Base-by-base conservation (phyloP, 805 yeast genomes). In the Pichia sporocuriosa region DNA sequence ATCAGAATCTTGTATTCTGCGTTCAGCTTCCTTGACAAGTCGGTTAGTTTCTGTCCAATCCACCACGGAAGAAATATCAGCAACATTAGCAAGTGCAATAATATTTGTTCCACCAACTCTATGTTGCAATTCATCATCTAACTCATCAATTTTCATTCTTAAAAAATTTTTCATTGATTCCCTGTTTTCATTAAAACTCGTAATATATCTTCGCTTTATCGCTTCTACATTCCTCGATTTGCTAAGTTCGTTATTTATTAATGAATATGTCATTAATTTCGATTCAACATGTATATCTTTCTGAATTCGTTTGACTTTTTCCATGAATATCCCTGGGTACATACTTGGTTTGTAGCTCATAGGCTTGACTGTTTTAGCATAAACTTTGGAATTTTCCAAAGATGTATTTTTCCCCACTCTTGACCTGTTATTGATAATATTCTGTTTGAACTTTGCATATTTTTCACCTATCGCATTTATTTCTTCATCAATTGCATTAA, bases 101-200 rank as follows among this genome's bases (percentile, higher is more conserved):
- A 30, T 21, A 10, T 26, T 23, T 10, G 12, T 25, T 10, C 38
- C 38, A 16, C 38, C 38, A 3, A 33, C 22, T 13, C 31, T 16
- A 3, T 19, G 8, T 12, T 33, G 38, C 3, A 43, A 10, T 10
- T 30, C 34, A 27, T n/a, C 13, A 24, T 43, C 46, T 3, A 43
- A n/a, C 4, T 31, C n/a, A n/a, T 32, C 16, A 2, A 43, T 32
- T 28, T 35, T 20, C 6, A 31, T 23, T 9, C 21, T 20, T 21
- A 42, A 6, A 21, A 24, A 28, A 7, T n/a, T 15, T 26, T 37
- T 37, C 15, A 38, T 21, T 22, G 40, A 34, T 23, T 34, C 20
- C 20, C 45, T 42, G 17, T 42, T 42, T 29, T 42, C 45, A 16
- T 16, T 35, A 12, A 40, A 35, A 16, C 35, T 24, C 13, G 28